Conservation (phyloP, 306 rosid species). For the Cucurbita maxima region DNA sequence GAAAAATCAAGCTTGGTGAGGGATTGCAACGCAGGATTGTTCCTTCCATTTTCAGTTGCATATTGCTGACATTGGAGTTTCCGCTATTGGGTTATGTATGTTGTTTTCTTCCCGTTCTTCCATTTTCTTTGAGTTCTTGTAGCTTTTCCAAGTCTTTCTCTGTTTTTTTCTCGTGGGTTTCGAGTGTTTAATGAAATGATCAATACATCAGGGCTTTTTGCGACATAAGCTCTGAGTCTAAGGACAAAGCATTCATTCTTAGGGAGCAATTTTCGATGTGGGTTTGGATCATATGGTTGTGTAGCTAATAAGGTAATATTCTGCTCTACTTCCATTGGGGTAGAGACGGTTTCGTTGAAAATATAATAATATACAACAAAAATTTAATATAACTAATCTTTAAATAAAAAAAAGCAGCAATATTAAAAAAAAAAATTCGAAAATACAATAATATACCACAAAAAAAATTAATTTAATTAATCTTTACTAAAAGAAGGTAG, state of each 20-base stretch:
- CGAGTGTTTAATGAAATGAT: slow-evolving; percentile 37
- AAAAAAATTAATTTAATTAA: no score
- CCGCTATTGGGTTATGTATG: slow-evolving; percentile 30
- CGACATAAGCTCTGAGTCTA: slow-evolving; percentile 40
- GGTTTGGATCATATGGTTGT: slow-evolving; percentile 25
- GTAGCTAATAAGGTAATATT: slow-evolving; percentile 32
- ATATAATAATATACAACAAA: no score
- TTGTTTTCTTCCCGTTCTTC: slow-evolving; percentile 12
- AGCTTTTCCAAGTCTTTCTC: background rate
- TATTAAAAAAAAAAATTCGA: no score
- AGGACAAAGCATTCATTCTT: slow-evolving; percentile 33
- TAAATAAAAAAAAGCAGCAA: no score
- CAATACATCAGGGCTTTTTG: slow-evolving; percentile 76
- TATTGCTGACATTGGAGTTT: slow-evolving; percentile 46
- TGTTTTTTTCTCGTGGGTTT: background rate
- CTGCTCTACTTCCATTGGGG: slow-evolving; percentile 31
- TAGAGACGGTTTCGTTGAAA: no score
- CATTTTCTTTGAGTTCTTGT: background rate
- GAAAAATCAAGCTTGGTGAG: slow-evolving; percentile 8
- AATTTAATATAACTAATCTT: no score
- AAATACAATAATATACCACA: no score
- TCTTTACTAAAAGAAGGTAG: no score
- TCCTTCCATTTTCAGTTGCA: slow-evolving; percentile 7
- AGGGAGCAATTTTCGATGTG: slow-evolving; percentile 37
- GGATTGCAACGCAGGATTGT: slow-evolving; percentile 6